Evolutionary conservation across 768 basidiomycete genomes (phyloP).

Genomic region (Dendrothele bispora): DNA sequence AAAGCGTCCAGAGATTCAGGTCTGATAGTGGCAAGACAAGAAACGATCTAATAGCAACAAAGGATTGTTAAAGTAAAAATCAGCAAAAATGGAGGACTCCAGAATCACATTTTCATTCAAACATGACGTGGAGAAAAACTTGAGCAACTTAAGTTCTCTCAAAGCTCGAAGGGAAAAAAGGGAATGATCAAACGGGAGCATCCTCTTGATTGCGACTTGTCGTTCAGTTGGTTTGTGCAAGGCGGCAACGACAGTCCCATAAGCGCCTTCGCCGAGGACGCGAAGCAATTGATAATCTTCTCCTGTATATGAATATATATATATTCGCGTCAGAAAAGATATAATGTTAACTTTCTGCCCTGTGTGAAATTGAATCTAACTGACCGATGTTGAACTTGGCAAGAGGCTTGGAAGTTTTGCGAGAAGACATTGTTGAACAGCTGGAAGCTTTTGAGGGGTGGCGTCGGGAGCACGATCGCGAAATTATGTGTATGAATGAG

Average conservation of each 20-base stretch:
- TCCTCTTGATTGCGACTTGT: conserved; percentile 94
- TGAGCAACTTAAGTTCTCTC: conserved; percentile 87
- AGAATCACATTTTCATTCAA: conserved; percentile 73
- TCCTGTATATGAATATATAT: too few species aligned
- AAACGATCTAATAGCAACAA: conserved; percentile 65
- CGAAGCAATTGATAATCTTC: conserved; percentile 74
- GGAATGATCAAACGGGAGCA: conserved; percentile 91
- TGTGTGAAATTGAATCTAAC: too few species aligned
- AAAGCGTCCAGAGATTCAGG: conserved; percentile 74
- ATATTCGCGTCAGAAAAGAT: too few species aligned
- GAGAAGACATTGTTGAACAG: too few species aligned
- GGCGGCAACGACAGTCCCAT: conserved; percentile 89
- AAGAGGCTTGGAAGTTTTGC: too few species aligned
- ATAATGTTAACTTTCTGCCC: too few species aligned
- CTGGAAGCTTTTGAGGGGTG: too few species aligned
- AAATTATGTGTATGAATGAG: too few species aligned
- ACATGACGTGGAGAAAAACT: conserved; percentile 78
- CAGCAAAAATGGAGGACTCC: neutral
- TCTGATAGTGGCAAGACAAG: conserved; percentile 88
- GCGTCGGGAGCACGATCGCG: too few species aligned
- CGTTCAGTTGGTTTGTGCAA: conserved; percentile 77
- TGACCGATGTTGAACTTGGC: too few species aligned
- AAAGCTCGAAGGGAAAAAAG: conserved; percentile 88
- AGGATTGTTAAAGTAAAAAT: neutral
- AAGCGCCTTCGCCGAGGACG: conserved; percentile 82